phyloP scores from a whole-genome alignment of 306 rosid genomes.

The Vicia faba region DNA sequence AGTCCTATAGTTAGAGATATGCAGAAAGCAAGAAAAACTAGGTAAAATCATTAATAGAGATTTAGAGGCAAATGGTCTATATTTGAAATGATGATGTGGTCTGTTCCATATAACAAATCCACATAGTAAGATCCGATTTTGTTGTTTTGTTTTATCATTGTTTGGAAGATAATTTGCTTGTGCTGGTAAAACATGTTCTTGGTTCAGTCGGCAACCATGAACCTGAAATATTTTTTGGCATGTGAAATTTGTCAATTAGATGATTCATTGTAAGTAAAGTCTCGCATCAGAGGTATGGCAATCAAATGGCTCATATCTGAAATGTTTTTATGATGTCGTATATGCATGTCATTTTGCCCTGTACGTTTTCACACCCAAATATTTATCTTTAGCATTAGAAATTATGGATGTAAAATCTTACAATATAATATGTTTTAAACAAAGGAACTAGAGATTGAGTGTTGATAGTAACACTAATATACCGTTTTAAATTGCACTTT shows the following conservation, averaged over 20 bases:
- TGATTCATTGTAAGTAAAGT: neutral
- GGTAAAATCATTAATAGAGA: neutral
- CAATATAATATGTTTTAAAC: conserved; percentile 21
- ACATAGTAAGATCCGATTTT: neutral
- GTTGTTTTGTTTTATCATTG: neutral
- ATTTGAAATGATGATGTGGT: neutral
- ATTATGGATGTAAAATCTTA: neutral
- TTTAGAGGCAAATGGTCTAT: neutral
- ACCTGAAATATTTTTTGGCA: neutral
- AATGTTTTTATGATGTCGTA: conserved; percentile 1
- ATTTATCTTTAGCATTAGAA: conserved; percentile 7
- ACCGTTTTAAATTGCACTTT: conserved; percentile 21
- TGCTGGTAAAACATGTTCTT: conserved; percentile 29
- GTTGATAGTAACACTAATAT: conserved; percentile 8
- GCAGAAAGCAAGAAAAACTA: neutral
- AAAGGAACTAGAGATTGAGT: conserved; percentile 1
- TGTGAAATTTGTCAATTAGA: neutral
- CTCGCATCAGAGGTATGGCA: neutral
- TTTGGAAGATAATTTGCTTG: conserved; percentile 10
- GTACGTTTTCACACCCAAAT: conserved; percentile 18
- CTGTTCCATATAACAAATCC: neutral
- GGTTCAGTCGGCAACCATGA: conserved; percentile 5
- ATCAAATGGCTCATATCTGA: conserved; percentile 2
- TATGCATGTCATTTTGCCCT: conserved; percentile 16
- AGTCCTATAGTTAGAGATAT: neutral